Conservation (phyloP, 345 rosid genomes). For the Hirschfeldia incana region DNA sequence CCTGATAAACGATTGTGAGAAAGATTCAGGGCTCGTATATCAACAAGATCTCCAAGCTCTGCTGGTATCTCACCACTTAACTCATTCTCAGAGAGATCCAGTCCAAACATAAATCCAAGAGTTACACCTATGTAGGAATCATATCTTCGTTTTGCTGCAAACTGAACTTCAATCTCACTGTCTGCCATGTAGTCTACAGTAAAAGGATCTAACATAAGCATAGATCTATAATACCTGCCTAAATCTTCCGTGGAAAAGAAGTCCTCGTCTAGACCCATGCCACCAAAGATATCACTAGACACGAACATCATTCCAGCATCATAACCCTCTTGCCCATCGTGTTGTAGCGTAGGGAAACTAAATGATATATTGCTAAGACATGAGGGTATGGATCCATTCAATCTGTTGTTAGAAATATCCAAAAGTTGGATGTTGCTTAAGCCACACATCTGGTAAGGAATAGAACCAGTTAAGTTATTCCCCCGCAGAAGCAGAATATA, state of each 20-base stretch:
- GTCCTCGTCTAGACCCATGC: neutral
- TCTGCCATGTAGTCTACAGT: neutral
- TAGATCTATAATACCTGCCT: neutral
- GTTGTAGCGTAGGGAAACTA: neutral
- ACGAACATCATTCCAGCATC: neutral
- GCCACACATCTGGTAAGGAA: neutral
- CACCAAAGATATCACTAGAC: neutral
- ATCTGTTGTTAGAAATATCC: neutral
- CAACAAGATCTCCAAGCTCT: neutral
- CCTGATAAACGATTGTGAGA: neutral
- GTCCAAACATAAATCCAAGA: neutral
- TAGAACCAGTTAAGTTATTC: neutral
- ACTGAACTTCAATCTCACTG: neutral
- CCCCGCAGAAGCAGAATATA: neutral
- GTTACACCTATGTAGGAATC: neutral
- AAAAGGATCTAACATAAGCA: neutral
- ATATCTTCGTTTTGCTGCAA: neutral
- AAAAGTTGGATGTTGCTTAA: neutral
- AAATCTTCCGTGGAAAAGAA: neutral
- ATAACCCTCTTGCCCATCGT: neutral
- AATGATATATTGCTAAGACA: neutral
- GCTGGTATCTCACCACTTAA: neutral
- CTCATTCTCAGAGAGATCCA: neutral
- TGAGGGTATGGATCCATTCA: neutral
- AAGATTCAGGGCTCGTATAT: conserved; percentile 1